Conservation (phyloP, 208 protist genomes). For the Vickermania spadyakhi region DNA sequence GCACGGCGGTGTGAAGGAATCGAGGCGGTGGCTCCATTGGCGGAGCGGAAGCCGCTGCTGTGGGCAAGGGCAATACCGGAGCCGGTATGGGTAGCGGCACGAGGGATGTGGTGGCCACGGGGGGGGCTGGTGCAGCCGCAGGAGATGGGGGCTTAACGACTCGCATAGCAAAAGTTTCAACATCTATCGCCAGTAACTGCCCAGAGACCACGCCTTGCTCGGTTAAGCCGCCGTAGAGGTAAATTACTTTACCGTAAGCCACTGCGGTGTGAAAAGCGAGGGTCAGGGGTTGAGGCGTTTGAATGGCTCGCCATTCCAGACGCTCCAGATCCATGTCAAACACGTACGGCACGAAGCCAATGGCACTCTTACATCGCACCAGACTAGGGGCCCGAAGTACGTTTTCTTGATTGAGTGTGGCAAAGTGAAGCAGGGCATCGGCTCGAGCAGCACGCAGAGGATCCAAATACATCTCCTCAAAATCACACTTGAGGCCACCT, state of each 20-base stretch:
- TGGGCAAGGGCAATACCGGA: background rate
- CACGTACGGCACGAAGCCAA: slow-evolving; percentile 68
- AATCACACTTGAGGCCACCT: slow-evolving; percentile 16
- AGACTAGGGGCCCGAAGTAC: background rate
- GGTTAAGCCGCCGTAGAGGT: slow-evolving; percentile 78
- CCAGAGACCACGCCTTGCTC: slow-evolving; percentile 45
- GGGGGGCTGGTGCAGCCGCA: background rate
- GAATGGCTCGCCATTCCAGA: slow-evolving; percentile 62
- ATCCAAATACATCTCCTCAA: background rate
- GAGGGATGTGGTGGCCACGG: background rate
- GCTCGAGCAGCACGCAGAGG: background rate
- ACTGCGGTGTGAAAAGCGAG: slow-evolving; percentile 70
- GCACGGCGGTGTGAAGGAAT: slow-evolving; percentile 68
- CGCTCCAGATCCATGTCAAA: slow-evolving; percentile 75
- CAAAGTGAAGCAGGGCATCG: background rate
- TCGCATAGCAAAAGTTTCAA: slow-evolving; percentile 43
- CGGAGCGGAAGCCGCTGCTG: background rate
- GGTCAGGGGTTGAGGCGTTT: slow-evolving; percentile 41
- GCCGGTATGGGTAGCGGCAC: background rate
- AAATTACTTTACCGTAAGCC: slow-evolving; percentile 36
- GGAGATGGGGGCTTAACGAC: slow-evolving; percentile 9
- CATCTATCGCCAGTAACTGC: slow-evolving; percentile 59
- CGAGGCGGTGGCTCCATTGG: slow-evolving; percentile 18
- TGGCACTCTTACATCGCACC: slow-evolving; percentile 1
- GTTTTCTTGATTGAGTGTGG: background rate